These are phyloP conservation scores for Grammothele lineata DNA, from an alignment of 768 basidiomycete genomes.

Conservation along the genomic window DNA sequence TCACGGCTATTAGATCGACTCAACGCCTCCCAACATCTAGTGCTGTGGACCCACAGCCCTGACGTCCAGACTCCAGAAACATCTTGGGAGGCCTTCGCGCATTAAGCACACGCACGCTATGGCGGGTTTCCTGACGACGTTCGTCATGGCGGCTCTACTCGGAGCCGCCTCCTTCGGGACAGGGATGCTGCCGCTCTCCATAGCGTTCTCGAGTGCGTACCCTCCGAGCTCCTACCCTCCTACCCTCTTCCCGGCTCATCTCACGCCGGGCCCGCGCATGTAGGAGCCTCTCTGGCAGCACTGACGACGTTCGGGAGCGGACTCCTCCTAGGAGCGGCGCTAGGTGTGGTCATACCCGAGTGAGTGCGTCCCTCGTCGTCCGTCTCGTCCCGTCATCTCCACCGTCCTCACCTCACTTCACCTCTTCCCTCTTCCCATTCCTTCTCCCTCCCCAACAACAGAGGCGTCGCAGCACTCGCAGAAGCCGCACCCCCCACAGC, in stretches of 20 bases:
- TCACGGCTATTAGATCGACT: too few relatives aligned
- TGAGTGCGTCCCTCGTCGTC: slow-evolving; percentile 37
- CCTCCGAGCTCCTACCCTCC: too few relatives aligned
- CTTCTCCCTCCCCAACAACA: slow-evolving; percentile 23
- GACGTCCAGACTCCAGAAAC: too few relatives aligned
- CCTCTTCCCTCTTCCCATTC: background rate
- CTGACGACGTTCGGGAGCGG: slow-evolving; percentile 71
- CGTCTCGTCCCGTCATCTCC: background rate
- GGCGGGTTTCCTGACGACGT: slow-evolving; percentile 36
- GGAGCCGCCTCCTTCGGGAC: slow-evolving; percentile 60
- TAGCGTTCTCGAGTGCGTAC: slow-evolving; percentile 63
- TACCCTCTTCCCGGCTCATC: too few relatives aligned
- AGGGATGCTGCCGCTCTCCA: slow-evolving; percentile 73
- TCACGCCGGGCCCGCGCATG: too few relatives aligned
- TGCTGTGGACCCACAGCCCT: too few relatives aligned
- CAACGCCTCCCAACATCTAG: too few relatives aligned
- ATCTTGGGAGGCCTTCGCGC: too few relatives aligned
- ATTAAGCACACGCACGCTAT: slow-evolving; percentile 13
- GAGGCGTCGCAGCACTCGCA: slow-evolving; percentile 67
- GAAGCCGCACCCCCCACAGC: slow-evolving; percentile 25
- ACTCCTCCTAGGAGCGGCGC: slow-evolving; percentile 80
- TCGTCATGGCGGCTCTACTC: slow-evolving; percentile 57
- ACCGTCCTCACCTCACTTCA: too few relatives aligned
- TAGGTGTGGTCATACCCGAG: slow-evolving; percentile 94
- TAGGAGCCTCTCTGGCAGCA: slow-evolving; percentile 38